phyloP scores from a whole-genome alignment of 106 monocot genomes.

The Dendrobium catenatum region DNA sequence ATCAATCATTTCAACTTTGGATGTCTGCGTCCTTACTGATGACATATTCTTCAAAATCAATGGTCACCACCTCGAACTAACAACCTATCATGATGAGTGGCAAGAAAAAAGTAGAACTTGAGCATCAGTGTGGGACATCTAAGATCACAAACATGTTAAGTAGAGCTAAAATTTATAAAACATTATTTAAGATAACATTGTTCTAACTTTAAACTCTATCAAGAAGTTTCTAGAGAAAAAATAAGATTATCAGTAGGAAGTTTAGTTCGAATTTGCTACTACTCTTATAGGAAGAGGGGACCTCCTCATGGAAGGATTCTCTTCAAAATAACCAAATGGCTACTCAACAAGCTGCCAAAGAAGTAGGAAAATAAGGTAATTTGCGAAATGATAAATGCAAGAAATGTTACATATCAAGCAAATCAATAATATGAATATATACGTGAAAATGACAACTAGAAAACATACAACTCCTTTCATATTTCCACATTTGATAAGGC shows the following conservation, averaged over 20 bases:
- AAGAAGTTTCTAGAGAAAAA: too few relatives aligned
- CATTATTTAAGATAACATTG: too few relatives aligned
- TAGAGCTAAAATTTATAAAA: too few relatives aligned
- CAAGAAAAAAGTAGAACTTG: background rate
- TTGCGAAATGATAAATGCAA: background rate
- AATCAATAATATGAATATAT: background rate
- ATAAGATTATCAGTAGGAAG: constrained; percentile 25
- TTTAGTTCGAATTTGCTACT: constrained; percentile 30
- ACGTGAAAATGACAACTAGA: background rate
- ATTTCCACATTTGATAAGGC: constrained; percentile 60
- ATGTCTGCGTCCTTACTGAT: constrained; percentile 65
- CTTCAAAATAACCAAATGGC: constrained; percentile 69
- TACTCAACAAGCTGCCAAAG: constrained; percentile 43
- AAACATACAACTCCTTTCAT: constrained; percentile 81
- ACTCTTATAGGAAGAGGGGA: constrained; percentile 34
- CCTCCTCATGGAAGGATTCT: constrained; percentile 39
- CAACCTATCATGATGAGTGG: constrained; percentile 42
- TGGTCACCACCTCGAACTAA: constrained; percentile 84
- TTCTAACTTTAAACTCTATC: too few relatives aligned
- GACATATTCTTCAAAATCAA: constrained; percentile 70
- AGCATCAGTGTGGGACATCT: too few relatives aligned
- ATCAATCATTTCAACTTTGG: too few relatives aligned
- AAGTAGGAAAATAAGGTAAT: background rate
- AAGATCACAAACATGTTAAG: too few relatives aligned
- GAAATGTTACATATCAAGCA: background rate